Percentiles rank a stretch among this genome's conserved stretches.
Conservation (phyloP, 192 early-diverging fungal species). For the Phlyctochytrium bullatum region DNA sequence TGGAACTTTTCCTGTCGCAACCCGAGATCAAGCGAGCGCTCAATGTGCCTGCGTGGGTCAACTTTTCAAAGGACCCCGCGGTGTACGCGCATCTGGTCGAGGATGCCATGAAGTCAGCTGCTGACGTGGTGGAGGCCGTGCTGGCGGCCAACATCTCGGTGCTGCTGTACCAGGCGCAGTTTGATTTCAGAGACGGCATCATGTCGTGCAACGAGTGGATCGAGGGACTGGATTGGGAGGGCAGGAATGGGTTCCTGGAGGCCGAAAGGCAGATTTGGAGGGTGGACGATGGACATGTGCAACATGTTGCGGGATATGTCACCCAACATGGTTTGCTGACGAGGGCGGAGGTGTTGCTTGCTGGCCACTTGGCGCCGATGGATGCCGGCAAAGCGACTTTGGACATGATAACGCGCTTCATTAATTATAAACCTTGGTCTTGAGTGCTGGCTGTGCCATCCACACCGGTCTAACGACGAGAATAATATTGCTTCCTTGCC, state of each 20-base stretch:
- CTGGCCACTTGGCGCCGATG: slow-evolving; percentile 72
- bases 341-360: slow-evolving; percentile 60
- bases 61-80: slow-evolving; percentile 48
- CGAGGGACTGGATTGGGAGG: slow-evolving; percentile 53
- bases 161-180: slow-evolving; percentile 62
- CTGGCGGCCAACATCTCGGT: slow-evolving; percentile 23
- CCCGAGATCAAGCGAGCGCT: slow-evolving; percentile 52
- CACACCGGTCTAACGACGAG: no score
- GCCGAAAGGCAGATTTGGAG: slow-evolving; percentile 40
- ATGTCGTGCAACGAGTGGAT: slow-evolving; percentile 68
- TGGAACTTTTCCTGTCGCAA: slow-evolving; percentile 62
- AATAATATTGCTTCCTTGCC: no score
- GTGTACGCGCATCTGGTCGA: slow-evolving; percentile 47
- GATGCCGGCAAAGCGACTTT: slow-evolving; percentile 50
- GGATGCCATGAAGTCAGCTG: slow-evolving; percentile 68
- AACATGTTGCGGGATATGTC: slow-evolving; percentile 56
- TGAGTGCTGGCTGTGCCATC: no score
- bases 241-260: slow-evolving; percentile 45
- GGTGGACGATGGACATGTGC: background rate
- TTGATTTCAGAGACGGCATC: slow-evolving; percentile 81
- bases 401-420: slow-evolving; percentile 45
- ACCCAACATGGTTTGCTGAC: slow-evolving; percentile 52
- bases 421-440: no score
- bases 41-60: slow-evolving; percentile 50
- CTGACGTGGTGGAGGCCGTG: slow-evolving; percentile 53